phyloP scores from a whole-genome alignment of 2,329 filamentous ascomycete species.

The Cadophora sp. region DNA sequence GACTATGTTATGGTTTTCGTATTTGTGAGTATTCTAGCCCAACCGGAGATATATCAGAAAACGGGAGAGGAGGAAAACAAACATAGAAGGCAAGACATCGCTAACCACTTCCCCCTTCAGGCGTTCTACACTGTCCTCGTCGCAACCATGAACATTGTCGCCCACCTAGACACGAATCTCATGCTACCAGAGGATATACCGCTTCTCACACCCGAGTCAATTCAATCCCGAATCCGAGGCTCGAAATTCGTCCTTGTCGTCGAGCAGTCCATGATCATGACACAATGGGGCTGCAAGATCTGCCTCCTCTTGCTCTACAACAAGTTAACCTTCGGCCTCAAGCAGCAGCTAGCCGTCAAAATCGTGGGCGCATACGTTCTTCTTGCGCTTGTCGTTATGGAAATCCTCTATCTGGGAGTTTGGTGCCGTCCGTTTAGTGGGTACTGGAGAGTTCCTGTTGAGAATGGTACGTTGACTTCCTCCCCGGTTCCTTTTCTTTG shows the following conservation, averaged over 20 bases:
- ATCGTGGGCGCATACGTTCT: conserved; percentile 55
- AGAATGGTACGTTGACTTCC: conserved; percentile 48
- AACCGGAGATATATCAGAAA: neutral
- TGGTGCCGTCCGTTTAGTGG: conserved; percentile 63
- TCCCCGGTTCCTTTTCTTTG: neutral
- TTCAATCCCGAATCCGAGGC: conserved; percentile 47
- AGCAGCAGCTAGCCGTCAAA: conserved; percentile 56
- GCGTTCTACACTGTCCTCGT: conserved; percentile 61
- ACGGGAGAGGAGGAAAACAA: neutral
- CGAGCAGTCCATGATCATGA: conserved; percentile 66
- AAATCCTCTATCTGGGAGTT: conserved; percentile 56
- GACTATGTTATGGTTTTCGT: conserved; percentile 63
- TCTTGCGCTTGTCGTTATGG: conserved; percentile 57
- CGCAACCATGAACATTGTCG: conserved; percentile 60
- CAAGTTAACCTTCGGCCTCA: conserved; percentile 59
- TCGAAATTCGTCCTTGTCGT: conserved; percentile 69
- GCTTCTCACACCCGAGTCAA: conserved; percentile 52
- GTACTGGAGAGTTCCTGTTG: conserved; percentile 64
- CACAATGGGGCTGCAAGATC: conserved; percentile 62
- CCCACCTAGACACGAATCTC: conserved; percentile 64
- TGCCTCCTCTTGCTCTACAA: conserved; percentile 65
- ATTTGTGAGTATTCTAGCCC: conserved; percentile 49
- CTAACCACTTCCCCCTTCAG: conserved; percentile 40
- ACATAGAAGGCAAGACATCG: neutral
- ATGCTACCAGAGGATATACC: conserved; percentile 56